Evolutionary conservation across 176 grass and related monocot species (phyloP), one percentile per base, ranked within the genome.

Genomic region (Raddia distichophylla): DNA sequence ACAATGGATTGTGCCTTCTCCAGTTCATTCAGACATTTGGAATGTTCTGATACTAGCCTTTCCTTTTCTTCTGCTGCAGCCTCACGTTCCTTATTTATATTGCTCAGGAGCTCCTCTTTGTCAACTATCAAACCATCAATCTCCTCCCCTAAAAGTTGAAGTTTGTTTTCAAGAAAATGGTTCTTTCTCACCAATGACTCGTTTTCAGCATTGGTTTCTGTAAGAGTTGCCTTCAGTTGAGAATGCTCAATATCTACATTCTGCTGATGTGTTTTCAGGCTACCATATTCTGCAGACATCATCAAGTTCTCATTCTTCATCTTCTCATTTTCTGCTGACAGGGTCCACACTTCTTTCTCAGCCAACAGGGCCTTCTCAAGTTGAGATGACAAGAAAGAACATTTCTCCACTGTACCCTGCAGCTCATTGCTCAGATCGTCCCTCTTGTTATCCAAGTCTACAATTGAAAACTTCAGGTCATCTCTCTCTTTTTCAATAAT

Each of bases 281-380:
- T 75, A 40, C 77, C 77, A 75, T 80, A 77, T 67, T 79, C 86
- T 35, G 57, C 67, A 42, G 49, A 81, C 55, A 90, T 76, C 81
- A 46, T 82, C 22, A 83, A 67, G n/a, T 85, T 90, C 60, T 89
- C 74, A 48, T 94, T 86, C 78, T 92, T 92, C 54, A 87, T 17
- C 13, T 81, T 77, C 71, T 93, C 64, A 34, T 82, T 85, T 86
- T 97, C 82, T 79, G 69, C 10, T 42, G 73, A 33, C 58, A 94
- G 75, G 49, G n/a, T 67, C 60, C 88, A 64, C 69, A 76, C 75
- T 80, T 83, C 66, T 69, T 91, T 71, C 72, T 91, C 71, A 7
- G 71, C 60, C 22, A 79, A 35, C 44, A 61, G 70, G 48, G 76
- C 86, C 67, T 94, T 85, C 61, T 73, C 76, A n/a, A 83, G 50